A percentile compares a stretch with the other conserved stretches of the same genome.
These are phyloP conservation scores for Staphylotrichum longicolle DNA, from an alignment of 495 filamentous ascomycete species.

Conservation along the genomic window DNA sequence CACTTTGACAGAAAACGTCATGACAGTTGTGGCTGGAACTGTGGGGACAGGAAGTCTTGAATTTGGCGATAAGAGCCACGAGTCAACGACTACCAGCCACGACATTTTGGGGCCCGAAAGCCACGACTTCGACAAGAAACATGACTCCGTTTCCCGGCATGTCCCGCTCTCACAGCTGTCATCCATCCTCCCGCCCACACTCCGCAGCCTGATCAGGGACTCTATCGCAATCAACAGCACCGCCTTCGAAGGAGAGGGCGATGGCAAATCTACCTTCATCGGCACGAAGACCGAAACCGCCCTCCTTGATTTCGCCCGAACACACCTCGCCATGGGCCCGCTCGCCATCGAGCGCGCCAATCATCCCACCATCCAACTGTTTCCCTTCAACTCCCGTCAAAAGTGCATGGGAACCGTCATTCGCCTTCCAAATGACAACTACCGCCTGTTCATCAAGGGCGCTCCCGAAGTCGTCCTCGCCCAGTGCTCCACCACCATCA, in stretches of 20 bases:
- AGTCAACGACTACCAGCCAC: no score
- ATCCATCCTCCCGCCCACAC: not conserved
- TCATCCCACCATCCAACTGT: slow-evolving; percentile 60
- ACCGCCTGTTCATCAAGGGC: slow-evolving; percentile 72
- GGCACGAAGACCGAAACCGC: slow-evolving; percentile 86
- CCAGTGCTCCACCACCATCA: slow-evolving; percentile 62
- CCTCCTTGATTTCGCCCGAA: slow-evolving; percentile 66
- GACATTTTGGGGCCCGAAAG: no score
- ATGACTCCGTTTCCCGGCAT: slow-evolving; percentile 36
- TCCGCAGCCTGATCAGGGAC: slow-evolving; percentile 46
- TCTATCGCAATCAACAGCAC: slow-evolving; percentile 80
- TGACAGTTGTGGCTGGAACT: slow-evolving; percentile 75
- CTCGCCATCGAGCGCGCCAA: slow-evolving; percentile 63
- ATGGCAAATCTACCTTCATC: slow-evolving; percentile 65
- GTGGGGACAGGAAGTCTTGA: slow-evolving; percentile 53
- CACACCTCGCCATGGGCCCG: slow-evolving; percentile 65
- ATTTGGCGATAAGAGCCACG: slow-evolving; percentile 45
- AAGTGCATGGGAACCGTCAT: slow-evolving; percentile 83
- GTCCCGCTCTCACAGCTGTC: slow-evolving; percentile 36
- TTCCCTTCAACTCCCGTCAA: slow-evolving; percentile 74
- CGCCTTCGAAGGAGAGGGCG: slow-evolving; percentile 60
- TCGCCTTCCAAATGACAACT: slow-evolving; percentile 51
- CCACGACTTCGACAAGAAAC: no score
- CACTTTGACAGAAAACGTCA: slow-evolving; percentile 81
- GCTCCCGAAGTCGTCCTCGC: slow-evolving; percentile 74